Evolutionary conservation across 805 yeast genomes (phyloP).

Genomic region (Teunomyces panamensis): DNA sequence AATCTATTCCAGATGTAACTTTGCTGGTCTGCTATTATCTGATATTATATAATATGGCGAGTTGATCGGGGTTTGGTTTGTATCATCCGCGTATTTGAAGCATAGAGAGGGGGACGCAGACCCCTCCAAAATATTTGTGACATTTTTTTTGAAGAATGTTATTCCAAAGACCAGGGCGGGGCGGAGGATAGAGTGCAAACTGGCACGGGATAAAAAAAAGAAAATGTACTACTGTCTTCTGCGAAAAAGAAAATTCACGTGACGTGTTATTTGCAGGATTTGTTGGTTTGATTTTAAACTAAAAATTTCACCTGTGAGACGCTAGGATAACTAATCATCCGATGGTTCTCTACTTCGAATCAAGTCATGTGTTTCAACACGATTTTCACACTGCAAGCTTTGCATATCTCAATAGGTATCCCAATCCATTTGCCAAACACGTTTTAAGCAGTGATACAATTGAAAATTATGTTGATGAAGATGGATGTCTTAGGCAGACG

Average conservation of each 20-base stretch:
- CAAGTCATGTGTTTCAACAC: conserved; percentile 54
- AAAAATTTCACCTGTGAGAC: neutral
- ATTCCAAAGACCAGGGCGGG: neutral
- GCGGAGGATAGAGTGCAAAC: neutral
- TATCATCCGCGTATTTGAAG: neutral
- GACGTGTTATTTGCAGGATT: neutral
- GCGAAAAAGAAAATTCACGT: neutral
- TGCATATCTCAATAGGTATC: conserved; percentile 63
- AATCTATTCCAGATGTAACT: too few species aligned
- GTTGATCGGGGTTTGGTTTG: neutral
- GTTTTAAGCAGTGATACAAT: conserved; percentile 82
- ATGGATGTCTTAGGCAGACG: conserved; percentile 69
- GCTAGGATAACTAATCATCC: neutral
- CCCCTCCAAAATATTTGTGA: neutral
- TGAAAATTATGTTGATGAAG: conserved; percentile 51
- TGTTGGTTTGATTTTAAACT: neutral
- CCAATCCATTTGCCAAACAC: conserved; percentile 81
- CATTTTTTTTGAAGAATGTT: neutral
- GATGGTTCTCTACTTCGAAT: conserved; percentile 66
- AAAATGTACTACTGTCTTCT: too few species aligned
- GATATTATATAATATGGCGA: neutral
- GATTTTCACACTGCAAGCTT: conserved; percentile 71
- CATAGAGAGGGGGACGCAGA: neutral
- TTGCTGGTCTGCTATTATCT: too few species aligned
- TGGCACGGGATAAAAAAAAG: too few species aligned